These are phyloP conservation scores for Tricholoma matsutake DNA, from an alignment of 768 basidiomycete species.

Conservation along the genomic window DNA sequence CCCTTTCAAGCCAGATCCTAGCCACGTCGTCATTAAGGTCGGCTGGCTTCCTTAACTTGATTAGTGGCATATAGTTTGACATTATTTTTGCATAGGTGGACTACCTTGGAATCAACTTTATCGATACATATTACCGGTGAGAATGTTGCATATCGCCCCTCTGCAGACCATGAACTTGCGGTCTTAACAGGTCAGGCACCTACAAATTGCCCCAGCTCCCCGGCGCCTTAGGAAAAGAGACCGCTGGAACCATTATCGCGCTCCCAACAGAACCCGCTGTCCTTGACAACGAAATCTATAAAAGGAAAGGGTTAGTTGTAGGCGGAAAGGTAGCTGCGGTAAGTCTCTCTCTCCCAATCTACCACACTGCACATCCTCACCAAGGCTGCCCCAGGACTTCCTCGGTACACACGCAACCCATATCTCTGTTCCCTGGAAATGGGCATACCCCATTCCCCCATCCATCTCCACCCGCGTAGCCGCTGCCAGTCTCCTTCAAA, in stretches of 20 bases:
- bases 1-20: conserved; percentile 59
- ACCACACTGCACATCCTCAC: neutral
- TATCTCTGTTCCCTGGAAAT: conserved; percentile 59
- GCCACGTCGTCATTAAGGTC: conserved; percentile 55
- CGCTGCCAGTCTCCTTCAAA: conserved; percentile 70
- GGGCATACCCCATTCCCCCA: conserved; percentile 63
- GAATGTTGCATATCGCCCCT: neutral
- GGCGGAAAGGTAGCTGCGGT: conserved; percentile 78
- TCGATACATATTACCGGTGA: conserved; percentile 79
- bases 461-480: conserved; percentile 56
- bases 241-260: conserved; percentile 69
- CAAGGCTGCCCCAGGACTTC: conserved; percentile 32
- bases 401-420: conserved; percentile 68
- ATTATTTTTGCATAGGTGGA: conserved; percentile 45
- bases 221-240: conserved; percentile 73
- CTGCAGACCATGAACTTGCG: neutral
- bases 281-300: conserved; percentile 57
- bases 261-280: conserved; percentile 67
- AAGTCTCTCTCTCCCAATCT: conserved; percentile 18
- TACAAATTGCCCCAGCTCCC: conserved; percentile 62
- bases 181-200: conserved; percentile 51
- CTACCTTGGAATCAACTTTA: conserved; percentile 84
- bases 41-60: neutral
- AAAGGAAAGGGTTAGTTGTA: conserved; percentile 59
- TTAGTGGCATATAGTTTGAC: neutral